phyloP scores from a whole-genome alignment of 2,329 filamentous ascomycete genomes.

The Colletotrichum lindemuthianum region DNA sequence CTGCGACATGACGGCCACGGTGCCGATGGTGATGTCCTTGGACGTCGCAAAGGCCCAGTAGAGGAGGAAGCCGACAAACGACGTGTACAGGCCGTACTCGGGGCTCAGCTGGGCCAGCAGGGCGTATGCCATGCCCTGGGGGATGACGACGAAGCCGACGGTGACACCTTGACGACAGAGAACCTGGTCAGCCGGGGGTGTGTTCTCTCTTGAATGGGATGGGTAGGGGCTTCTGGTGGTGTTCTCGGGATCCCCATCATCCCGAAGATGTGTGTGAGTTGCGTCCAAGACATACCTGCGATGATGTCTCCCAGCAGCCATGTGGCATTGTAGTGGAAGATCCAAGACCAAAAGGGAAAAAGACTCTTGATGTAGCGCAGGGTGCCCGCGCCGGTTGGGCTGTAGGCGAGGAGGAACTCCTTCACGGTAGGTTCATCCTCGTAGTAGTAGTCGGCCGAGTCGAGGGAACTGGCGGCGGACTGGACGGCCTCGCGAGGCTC shows the following conservation, averaged over 20 bases:
- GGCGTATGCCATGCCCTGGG: constrained; percentile 85
- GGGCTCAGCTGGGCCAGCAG: constrained; percentile 73
- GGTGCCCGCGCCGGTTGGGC: constrained; percentile 45
- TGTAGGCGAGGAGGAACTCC: constrained; percentile 52
- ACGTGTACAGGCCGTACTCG: constrained; percentile 82
- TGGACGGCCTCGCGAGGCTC: constrained; percentile 42
- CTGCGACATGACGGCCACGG: constrained; percentile 57
- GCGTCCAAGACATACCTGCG: constrained; percentile 23
- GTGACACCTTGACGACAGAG: constrained; percentile 58
- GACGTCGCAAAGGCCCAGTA: constrained; percentile 90
- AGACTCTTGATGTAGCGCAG: constrained; percentile 51
- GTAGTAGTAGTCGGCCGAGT: constrained; percentile 36
- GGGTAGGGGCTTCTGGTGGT: not conserved
- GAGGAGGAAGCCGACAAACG: constrained; percentile 81
- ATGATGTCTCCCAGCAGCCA: constrained; percentile 37
- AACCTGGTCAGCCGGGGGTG: constrained; percentile 26
- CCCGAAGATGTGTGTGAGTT: not conserved
- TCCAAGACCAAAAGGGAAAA: constrained; percentile 62
- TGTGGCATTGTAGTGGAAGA: constrained; percentile 46
- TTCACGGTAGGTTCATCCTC: constrained; percentile 54
- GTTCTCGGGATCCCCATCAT: not conserved
- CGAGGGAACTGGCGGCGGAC: constrained; percentile 40
- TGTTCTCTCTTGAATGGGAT: not conserved
- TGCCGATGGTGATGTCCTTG: constrained; percentile 84
- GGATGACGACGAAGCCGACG: constrained; percentile 79